Evolutionary conservation across 805 yeast species (phyloP).

Genomic region (Maudiozyma bulderi): DNA sequence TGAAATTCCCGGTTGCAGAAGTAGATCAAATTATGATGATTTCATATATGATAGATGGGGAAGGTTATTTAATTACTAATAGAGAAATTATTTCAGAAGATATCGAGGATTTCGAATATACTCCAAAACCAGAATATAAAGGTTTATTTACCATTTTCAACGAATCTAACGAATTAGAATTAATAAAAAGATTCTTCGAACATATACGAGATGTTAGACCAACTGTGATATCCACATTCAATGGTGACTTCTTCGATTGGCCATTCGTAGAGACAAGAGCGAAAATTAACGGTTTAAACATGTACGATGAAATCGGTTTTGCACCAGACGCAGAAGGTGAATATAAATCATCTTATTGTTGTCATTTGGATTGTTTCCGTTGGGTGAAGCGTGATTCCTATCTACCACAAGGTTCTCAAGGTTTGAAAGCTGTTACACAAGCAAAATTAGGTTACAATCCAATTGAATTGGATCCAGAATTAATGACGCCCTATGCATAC

Average conservation of each 20-base stretch:
- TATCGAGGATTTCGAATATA: slow-evolving; percentile 93
- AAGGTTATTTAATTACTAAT: slow-evolving; percentile 87
- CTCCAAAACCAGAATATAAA: slow-evolving; percentile 93
- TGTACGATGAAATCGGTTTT: slow-evolving; percentile 92
- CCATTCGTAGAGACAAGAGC: slow-evolving; percentile 93
- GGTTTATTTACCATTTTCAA: slow-evolving; percentile 86
- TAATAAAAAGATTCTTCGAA: slow-evolving; percentile 71
- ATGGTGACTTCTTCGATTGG: slow-evolving; percentile 99
- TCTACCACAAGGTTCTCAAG: slow-evolving; percentile 97
- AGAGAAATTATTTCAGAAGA: slow-evolving; percentile 90
- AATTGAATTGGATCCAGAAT: slow-evolving; percentile 90
- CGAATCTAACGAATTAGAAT: slow-evolving; percentile 72
- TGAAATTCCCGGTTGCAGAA: slow-evolving; percentile 88
- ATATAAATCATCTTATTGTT: slow-evolving; percentile 84
- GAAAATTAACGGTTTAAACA: slow-evolving; percentile 68
- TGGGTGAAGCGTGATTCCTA: slow-evolving; percentile 99
- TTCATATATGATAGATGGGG: slow-evolving; percentile 98
- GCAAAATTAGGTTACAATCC: slow-evolving; percentile 95
- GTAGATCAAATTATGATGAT: slow-evolving; percentile 97
- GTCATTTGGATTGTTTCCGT: slow-evolving; percentile 93
- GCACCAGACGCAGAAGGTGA: slow-evolving; percentile 83
- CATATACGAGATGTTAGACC: slow-evolving; percentile 84
- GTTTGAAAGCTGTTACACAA: slow-evolving; percentile 94
- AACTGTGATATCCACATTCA: slow-evolving; percentile 94
- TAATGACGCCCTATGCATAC: slow-evolving; percentile 95